Conservation (phyloP, 106 monocot genomes). For the Cymbidium sinense region DNA sequence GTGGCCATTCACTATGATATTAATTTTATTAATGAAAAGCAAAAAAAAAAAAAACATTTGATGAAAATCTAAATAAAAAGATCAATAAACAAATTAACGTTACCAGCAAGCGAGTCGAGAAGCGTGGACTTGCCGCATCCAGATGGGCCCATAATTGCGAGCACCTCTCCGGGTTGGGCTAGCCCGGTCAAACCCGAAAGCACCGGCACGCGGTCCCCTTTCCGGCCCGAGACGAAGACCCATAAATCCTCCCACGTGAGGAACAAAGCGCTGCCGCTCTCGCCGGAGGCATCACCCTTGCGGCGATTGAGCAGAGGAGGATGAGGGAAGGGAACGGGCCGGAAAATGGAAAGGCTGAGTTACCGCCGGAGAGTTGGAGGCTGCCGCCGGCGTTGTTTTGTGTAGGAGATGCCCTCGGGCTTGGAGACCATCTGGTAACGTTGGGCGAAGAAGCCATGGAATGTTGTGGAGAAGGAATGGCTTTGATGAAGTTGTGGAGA, state of each 20-base stretch:
- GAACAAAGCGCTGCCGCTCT: neutral
- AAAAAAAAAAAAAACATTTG: too few species aligned
- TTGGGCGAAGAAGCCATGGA: neutral
- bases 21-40: too few species aligned
- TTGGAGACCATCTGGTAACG: neutral
- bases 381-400: neutral
- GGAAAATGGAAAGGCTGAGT: neutral
- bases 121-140: constrained; percentile 40
- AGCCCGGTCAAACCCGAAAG: constrained; percentile 23
- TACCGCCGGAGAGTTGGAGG: neutral
- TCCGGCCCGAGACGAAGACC: constrained; percentile 5
- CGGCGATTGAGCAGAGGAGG: neutral
- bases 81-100: neutral
- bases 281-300: neutral
- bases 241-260: constrained; percentile 29
- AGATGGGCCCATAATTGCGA: constrained; percentile 48
- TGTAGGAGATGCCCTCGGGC: neutral
- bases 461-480: neutral
- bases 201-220: constrained; percentile 5
- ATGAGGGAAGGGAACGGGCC: neutral
- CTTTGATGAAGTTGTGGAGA: too few species aligned
- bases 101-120: constrained; percentile 27
- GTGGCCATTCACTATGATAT: too few species aligned
- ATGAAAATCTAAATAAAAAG: neutral
- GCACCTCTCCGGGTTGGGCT: constrained; percentile 20